These are phyloP conservation scores for Penicillium crystallinum DNA, from an alignment of 495 filamentous ascomycete genomes.

Conservation along the genomic window DNA sequence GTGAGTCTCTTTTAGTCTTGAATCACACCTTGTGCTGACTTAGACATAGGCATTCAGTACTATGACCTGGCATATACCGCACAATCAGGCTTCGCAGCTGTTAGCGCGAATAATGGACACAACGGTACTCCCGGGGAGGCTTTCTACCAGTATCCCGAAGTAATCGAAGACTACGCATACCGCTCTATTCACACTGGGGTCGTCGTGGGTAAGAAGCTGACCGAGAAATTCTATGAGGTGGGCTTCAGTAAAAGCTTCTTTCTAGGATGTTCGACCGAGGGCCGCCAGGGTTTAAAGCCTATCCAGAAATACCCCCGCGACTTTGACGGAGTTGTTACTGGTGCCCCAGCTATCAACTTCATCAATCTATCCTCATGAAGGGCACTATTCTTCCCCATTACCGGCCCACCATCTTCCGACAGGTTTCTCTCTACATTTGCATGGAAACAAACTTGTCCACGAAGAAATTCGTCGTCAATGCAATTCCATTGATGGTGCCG, in stretches of 20 bases:
- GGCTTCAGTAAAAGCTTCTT: slow-evolving; percentile 48
- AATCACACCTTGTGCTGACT: background rate
- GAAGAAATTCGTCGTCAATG: slow-evolving; percentile 61
- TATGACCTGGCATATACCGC: slow-evolving; percentile 41
- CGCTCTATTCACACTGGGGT: slow-evolving; percentile 48
- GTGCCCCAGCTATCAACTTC: slow-evolving; percentile 49
- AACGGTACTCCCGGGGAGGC: slow-evolving; percentile 47
- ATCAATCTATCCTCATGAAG: slow-evolving; percentile 50
- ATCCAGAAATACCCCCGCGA: slow-evolving; percentile 47
- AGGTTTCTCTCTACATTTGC: slow-evolving; percentile 48
- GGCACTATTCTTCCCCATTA: slow-evolving; percentile 47
- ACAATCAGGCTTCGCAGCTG: slow-evolving; percentile 48
- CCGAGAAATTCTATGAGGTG: slow-evolving; percentile 42
- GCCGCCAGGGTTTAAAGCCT: slow-evolving; percentile 49
- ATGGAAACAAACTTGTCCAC: slow-evolving; percentile 46
- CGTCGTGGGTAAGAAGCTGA: slow-evolving; percentile 46
- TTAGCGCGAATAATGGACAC: slow-evolving; percentile 55
- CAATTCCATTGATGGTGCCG: slow-evolving; percentile 59
- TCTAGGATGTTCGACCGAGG: slow-evolving; percentile 53
- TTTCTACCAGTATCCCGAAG: slow-evolving; percentile 48
- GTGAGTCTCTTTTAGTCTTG: slow-evolving; percentile 22
- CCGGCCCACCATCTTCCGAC: slow-evolving; percentile 38
- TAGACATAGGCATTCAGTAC: slow-evolving; percentile 40
- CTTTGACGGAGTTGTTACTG: slow-evolving; percentile 65
- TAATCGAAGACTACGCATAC: slow-evolving; percentile 47